Evolutionary conservation across 352 stramenopile species (phyloP), one percentile per base, ranked within the genome.

Genomic region (Globisporangium canariense): DNA sequence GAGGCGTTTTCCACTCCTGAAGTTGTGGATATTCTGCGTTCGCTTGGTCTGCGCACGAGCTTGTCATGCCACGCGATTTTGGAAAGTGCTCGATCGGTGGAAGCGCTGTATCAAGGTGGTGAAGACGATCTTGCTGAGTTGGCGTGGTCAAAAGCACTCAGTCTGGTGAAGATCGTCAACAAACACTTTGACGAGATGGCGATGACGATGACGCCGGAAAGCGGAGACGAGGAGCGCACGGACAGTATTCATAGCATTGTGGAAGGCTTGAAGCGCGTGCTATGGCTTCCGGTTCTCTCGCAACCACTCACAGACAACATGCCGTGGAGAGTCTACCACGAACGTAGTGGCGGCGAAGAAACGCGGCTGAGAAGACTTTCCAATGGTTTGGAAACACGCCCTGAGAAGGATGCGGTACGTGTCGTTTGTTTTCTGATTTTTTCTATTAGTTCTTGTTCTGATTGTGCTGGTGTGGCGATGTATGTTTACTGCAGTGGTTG

Each of bases 131-230:
- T 70, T 20, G 36, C 52, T 13, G 67, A 74, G 10, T 58, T 61
- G 7, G 78, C 77, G 20, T 78, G 67, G 55, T 53, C 51, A 4
- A 89, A 89, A 51, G 75, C 83, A 0, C 56, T 73, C 28, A 90
- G 77, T 49, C 67, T 93, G 56, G 49, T 93, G 40, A 77, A 69
- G 43, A 76, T 93, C 32, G 79, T 88, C n/a, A 93, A 91, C 64
- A 82, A 79, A 30, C 79, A 88, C 51, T 91, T 93, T 60, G 85
- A 93, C 65, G 62, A 69, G 10, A 88, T 93, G 77, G 70, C 71
- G 36, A 13, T 18, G 34, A 57, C 69, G 36, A 13, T 18, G 34
- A 57, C 60, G 41, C 0, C 51, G 71, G 46, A 43, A 47, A 60
- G 60, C 50, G 58, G 59, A 63, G 41, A 18, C 3, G 62, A 38